phyloP scores from a whole-genome alignment of 345 rosid species.

The Linum usitatissimum region DNA sequence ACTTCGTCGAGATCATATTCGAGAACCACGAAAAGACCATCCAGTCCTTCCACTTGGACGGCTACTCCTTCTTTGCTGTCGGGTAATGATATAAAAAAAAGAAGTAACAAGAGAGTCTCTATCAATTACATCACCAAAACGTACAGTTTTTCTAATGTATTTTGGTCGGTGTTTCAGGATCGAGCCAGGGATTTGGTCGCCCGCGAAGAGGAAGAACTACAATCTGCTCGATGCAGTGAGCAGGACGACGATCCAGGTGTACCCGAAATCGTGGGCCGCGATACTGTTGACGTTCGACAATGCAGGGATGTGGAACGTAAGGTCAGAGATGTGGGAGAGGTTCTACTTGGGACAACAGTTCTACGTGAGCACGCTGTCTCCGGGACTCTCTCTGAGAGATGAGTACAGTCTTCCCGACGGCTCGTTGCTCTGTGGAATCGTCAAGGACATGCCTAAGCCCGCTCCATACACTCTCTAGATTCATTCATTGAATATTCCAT shows the following conservation, averaged over 20 bases:
- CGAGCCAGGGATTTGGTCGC: background rate
- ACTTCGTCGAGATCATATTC: background rate
- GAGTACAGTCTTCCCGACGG: background rate
- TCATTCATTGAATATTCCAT: background rate
- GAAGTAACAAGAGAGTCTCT: no score
- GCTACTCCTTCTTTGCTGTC: background rate
- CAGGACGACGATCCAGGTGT: background rate
- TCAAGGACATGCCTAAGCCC: background rate
- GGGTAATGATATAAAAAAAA: background rate
- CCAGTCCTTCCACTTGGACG: background rate
- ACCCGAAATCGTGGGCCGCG: background rate
- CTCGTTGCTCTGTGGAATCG: background rate
- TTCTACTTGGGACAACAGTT: background rate
- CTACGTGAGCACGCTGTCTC: background rate
- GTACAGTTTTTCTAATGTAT: background rate
- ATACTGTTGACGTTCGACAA: background rate
- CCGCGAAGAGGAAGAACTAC: background rate
- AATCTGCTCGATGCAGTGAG: background rate
- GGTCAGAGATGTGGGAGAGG: background rate
- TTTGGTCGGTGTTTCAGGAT: background rate
- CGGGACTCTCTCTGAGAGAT: background rate
- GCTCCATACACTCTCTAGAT: background rate
- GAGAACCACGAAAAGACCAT: background rate
- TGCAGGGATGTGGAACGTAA: background rate
- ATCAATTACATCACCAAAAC: no score